Evolutionary conservation across 495 filamentous ascomycete genomes (phyloP).

Genomic region (Aspergillus homomorphus): DNA sequence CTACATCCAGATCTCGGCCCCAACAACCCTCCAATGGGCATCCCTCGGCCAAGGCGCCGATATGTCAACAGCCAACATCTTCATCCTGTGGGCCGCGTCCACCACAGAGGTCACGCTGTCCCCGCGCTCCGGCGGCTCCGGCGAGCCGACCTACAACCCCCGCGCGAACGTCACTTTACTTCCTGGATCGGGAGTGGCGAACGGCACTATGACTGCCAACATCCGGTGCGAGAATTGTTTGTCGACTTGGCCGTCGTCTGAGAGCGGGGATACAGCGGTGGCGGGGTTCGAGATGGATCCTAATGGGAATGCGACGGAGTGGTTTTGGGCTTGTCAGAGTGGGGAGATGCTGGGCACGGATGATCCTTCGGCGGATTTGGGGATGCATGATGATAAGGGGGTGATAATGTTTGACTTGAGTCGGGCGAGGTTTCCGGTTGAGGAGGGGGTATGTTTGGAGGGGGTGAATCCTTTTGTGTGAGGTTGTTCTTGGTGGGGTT

Average conservation of each 20-base stretch:
- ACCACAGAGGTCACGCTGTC: not conserved
- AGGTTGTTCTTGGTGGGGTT: not conserved
- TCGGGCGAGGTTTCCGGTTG: not conserved
- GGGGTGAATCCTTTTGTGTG: not conserved
- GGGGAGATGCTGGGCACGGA: not conserved
- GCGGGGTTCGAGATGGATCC: not conserved
- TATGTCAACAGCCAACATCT: not conserved
- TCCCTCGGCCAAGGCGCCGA: not conserved
- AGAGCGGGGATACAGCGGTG: not conserved
- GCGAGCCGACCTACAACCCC: not conserved
- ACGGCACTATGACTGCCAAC: not conserved
- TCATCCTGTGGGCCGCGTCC: not conserved
- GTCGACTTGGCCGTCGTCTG: not conserved
- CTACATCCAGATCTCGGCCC: not conserved
- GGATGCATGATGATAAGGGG: slow-evolving; percentile 2
- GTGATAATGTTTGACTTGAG: not conserved
- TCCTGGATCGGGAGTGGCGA: not conserved
- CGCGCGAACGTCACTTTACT: not conserved
- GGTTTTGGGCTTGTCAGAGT: not conserved
- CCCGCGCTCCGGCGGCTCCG: not conserved
- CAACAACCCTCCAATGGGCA: not conserved
- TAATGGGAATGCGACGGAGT: not conserved
- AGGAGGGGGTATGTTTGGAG: not conserved
- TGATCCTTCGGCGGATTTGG: not conserved
- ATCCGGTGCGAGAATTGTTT: not conserved